Evolutionary conservation across 164 flowering plant genomes (phyloP).

Genomic region (Aristolochia californica): DNA sequence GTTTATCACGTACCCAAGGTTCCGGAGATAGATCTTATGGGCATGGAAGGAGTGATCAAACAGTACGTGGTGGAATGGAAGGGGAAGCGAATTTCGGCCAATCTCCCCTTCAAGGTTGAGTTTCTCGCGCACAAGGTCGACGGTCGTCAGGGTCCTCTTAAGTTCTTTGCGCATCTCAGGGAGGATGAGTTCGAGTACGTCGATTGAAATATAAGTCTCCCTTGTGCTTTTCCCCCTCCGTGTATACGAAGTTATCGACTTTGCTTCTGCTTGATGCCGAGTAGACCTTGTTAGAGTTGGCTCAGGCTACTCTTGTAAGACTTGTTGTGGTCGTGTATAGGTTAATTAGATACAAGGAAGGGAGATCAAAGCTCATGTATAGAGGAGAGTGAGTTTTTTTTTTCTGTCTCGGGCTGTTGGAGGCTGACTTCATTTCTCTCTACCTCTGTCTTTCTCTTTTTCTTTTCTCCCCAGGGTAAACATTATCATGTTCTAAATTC

Average conservation of each 20-base stretch:
- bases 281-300: too few species aligned
- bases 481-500: too few species aligned
- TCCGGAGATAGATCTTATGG: constrained; percentile 53
- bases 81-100: constrained; percentile 74
- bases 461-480: too few species aligned
- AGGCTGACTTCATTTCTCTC: neutral
- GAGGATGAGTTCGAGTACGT: constrained; percentile 77
- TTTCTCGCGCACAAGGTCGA: constrained; percentile 28
- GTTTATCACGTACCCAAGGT: constrained; percentile 72
- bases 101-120: constrained; percentile 67
- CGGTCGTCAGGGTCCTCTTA: constrained; percentile 43
- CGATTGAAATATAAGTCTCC: neutral
- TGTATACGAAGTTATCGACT: neutral
- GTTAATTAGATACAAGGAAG: too few species aligned
- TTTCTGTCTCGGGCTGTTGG: too few species aligned
- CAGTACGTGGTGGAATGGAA: constrained; percentile 69
- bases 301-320: too few species aligned
- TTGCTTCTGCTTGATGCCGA: too few species aligned
- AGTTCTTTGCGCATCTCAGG: constrained; percentile 70
- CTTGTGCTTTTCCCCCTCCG: neutral
- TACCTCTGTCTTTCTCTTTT: too few species aligned
- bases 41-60: constrained; percentile 60
- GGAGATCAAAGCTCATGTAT: too few species aligned
- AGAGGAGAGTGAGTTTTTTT: too few species aligned
- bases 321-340: too few species aligned